phyloP scores from a whole-genome alignment of 2,329 filamentous ascomycete genomes.

The Paraphaeosphaeria minitans region DNA sequence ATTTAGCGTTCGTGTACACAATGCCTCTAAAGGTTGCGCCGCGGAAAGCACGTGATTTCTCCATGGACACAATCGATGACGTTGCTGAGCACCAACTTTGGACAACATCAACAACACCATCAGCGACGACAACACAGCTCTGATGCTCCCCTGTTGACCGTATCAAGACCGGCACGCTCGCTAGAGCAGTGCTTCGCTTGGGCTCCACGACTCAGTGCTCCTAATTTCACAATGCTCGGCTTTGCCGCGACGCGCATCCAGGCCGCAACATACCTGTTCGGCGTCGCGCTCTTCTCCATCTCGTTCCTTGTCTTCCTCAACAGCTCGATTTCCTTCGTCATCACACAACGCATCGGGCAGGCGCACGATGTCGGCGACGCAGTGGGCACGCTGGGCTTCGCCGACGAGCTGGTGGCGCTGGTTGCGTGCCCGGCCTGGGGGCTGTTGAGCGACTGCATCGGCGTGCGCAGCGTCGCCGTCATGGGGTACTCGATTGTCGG shows the following conservation, averaged over 20 bases:
- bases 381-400: conserved; percentile 83
- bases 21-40: neutral
- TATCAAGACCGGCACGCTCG: conserved; percentile 19
- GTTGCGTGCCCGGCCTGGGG: conserved; percentile 83
- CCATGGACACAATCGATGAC: neutral
- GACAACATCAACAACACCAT: too few relatives aligned
- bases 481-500: conserved; percentile 84
- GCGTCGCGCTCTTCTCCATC: conserved; percentile 84
- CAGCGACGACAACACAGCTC: neutral
- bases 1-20: neutral
- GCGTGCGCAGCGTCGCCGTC: conserved; percentile 68
- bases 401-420: conserved; percentile 80
- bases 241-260: conserved; percentile 65
- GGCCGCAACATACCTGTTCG: conserved; percentile 74
- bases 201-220: neutral
- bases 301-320: conserved; percentile 90
- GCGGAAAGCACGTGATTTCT: neutral
- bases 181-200: conserved; percentile 21
- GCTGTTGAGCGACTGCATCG: conserved; percentile 74
- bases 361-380: conserved; percentile 76
- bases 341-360: conserved; percentile 79
- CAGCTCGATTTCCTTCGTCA: conserved; percentile 80
- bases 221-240: conserved; percentile 37
- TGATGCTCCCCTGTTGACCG: neutral
- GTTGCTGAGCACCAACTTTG: neutral